Evolutionary conservation across 768 basidiomycete species (phyloP).

Genomic region (Tulasnella sp.): DNA sequence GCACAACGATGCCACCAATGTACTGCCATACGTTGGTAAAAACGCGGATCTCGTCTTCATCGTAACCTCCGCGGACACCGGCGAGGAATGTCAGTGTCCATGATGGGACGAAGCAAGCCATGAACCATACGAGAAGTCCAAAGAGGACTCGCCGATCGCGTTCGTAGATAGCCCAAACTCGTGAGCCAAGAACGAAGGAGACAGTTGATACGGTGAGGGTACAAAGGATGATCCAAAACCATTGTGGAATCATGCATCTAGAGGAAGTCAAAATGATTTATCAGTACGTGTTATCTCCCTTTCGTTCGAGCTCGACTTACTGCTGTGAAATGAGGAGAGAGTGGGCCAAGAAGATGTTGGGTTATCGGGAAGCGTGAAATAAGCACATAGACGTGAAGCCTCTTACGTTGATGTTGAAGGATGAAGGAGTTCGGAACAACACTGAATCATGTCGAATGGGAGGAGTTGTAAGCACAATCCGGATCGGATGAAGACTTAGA

Average conservation of each 20-base stretch:
- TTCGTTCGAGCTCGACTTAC: neutral
- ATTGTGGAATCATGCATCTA: neutral
- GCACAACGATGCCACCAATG: neutral
- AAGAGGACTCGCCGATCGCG: neutral
- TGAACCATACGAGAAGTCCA: neutral
- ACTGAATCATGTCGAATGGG: neutral
- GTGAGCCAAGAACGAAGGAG: neutral
- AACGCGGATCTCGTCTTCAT: neutral
- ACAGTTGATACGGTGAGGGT: neutral
- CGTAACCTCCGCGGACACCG: neutral
- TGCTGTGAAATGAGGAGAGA: neutral
- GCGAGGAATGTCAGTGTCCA: neutral
- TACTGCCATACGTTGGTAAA: neutral
- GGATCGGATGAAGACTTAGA: too few species aligned
- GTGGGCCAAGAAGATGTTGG: too few species aligned
- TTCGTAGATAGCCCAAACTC: neutral
- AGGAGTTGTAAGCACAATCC: too few species aligned
- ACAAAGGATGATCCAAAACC: neutral
- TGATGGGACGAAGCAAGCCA: neutral
- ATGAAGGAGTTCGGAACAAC: neutral
- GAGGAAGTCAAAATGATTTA: neutral
- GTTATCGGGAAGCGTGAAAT: neutral
- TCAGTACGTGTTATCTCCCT: neutral
- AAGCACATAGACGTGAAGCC: neutral
- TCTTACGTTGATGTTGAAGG: neutral